Evolutionary conservation across 768 basidiomycete genomes (phyloP).

Genomic region (Suillus weaverae): DNA sequence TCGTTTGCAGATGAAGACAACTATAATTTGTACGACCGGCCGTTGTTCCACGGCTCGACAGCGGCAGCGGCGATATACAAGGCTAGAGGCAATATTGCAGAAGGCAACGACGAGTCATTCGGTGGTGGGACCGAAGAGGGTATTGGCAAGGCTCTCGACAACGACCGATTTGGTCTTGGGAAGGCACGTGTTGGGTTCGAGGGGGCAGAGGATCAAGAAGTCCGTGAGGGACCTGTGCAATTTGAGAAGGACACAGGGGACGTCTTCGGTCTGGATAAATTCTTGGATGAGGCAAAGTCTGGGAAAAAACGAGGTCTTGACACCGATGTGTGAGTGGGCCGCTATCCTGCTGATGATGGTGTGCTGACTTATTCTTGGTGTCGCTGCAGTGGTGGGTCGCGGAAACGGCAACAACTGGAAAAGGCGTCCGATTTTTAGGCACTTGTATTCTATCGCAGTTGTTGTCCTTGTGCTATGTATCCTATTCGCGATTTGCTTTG

Average conservation of each 20-base stretch:
- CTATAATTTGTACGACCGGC: slow-evolving; percentile 94
- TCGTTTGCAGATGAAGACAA: slow-evolving; percentile 89
- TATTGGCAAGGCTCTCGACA: slow-evolving; percentile 84
- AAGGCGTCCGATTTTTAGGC: slow-evolving; percentile 50
- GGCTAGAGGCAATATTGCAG: slow-evolving; percentile 80
- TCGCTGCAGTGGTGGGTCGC: slow-evolving; percentile 49
- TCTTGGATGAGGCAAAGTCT: slow-evolving; percentile 95
- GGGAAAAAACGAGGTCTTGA: slow-evolving; percentile 91
- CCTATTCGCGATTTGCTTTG: neutral
- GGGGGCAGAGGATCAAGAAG: slow-evolving; percentile 83
- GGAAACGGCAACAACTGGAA: slow-evolving; percentile 71
- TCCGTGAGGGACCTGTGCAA: slow-evolving; percentile 91
- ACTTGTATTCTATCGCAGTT: slow-evolving; percentile 7
- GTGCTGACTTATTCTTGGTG: slow-evolving; percentile 5
- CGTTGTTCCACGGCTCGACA: slow-evolving; percentile 93
- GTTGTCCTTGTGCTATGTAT: slow-evolving; percentile 10
- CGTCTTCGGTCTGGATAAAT: slow-evolving; percentile 95
- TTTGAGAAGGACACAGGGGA: slow-evolving; percentile 98
- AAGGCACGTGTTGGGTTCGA: slow-evolving; percentile 85
- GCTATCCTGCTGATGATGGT: neutral
- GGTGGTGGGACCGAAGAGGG: slow-evolving; percentile 97
- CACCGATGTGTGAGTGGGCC: slow-evolving; percentile 59
- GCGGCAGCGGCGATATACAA: slow-evolving; percentile 99
- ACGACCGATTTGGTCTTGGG: slow-evolving; percentile 92
- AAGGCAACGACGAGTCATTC: slow-evolving; percentile 88